Evolutionary conservation across 495 filamentous ascomycete species (phyloP).

Genomic region (Jackrogersella multiformis): DNA sequence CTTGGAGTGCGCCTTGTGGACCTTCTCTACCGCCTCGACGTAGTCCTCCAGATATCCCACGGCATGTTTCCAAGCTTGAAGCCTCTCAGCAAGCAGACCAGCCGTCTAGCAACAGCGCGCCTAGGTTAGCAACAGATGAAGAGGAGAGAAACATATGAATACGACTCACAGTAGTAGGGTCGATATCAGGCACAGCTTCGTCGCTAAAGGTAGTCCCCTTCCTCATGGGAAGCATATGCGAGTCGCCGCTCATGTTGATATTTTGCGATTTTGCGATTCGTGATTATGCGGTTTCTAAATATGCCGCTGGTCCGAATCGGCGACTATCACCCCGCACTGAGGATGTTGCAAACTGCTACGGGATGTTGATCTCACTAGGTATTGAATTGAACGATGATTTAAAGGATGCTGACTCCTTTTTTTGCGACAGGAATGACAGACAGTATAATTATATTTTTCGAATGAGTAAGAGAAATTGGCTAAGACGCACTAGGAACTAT

Average conservation of each 20-base stretch:
- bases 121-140: conserved; percentile 28
- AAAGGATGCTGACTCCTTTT: not conserved
- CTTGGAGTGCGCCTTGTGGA: conserved; percentile 84
- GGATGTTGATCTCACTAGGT: not conserved
- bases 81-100: conserved; percentile 80
- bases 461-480: not conserved
- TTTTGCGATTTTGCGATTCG: conserved; percentile 15
- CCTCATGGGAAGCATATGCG: conserved; percentile 62
- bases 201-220: conserved; percentile 64
- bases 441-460: not conserved
- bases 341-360: not conserved
- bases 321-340: conserved; percentile 3
- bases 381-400: not conserved
- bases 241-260: conserved; percentile 47
- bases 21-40: conserved; percentile 80
- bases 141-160: conserved; percentile 8
- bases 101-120: conserved; percentile 62
- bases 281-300: conserved; percentile 1
- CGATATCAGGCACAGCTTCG: conserved; percentile 75
- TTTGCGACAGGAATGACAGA: not conserved
- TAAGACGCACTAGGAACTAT: not conserved
- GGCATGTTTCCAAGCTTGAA: conserved; percentile 95
- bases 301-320: not conserved
- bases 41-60: conserved; percentile 92
- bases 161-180: conserved; percentile 75